phyloP scores from a whole-genome alignment of 345 rosid genomes.

The Toxicodendron radicans region DNA sequence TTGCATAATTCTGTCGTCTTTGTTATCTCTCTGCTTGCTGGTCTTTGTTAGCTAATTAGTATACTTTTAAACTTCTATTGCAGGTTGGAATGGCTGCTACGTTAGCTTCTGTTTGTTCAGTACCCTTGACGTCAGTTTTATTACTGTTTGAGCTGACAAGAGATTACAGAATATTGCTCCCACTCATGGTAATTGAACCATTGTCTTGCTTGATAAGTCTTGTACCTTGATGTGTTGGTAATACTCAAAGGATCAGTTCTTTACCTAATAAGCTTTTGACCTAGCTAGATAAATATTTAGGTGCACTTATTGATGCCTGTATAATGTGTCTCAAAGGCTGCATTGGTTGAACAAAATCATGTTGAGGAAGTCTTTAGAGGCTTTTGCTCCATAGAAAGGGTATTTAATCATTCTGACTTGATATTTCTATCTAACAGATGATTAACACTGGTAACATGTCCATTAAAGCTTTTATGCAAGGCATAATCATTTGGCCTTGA shows the following conservation, averaged over 20 bases:
- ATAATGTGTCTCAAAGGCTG: neutral
- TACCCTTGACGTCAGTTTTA: conserved; percentile 93
- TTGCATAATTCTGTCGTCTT: neutral
- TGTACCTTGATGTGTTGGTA: neutral
- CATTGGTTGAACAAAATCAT: conserved; percentile 6
- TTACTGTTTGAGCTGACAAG: conserved; percentile 92
- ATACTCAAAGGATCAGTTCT: neutral
- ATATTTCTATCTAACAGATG: neutral
- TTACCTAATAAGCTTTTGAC: conserved; percentile 2
- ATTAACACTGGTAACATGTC: neutral
- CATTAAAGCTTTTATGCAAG: too few species aligned
- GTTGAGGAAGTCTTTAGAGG: neutral
- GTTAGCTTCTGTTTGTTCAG: conserved; percentile 96
- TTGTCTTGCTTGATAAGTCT: conserved; percentile 16
- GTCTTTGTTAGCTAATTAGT: conserved; percentile 15
- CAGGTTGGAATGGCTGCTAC: conserved; percentile 99
- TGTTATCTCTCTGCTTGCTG: neutral
- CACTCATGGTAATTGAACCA: conserved; percentile 75
- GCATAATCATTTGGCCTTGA: too few species aligned
- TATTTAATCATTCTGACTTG: neutral
- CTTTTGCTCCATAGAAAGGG: conserved; percentile 10
- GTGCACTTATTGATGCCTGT: neutral
- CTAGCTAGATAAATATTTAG: neutral
- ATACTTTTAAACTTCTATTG: conserved; percentile 27
- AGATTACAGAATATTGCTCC: conserved; percentile 95